phyloP scores from a whole-genome alignment of 148 eudicot genomes.

The Talinum fruticosum region DNA sequence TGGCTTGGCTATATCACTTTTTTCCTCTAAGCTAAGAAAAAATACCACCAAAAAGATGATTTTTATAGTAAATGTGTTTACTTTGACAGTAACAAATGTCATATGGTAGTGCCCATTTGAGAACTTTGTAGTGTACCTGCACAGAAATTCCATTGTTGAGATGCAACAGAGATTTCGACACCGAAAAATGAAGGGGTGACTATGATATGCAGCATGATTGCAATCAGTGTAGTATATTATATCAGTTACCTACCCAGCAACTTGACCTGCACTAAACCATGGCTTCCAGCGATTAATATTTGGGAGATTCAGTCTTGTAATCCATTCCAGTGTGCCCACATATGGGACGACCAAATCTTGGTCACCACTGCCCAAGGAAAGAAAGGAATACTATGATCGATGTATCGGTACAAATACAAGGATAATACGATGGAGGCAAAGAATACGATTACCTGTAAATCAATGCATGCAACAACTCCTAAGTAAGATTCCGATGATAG shows the following conservation, averaged over 20 bases:
- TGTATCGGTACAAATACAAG: no score
- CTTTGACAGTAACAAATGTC: constrained; percentile 47
- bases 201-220: no score
- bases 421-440: no score
- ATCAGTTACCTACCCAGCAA: constrained; percentile 28
- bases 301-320: constrained; percentile 18
- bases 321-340: constrained; percentile 35
- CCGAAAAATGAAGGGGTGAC: no score
- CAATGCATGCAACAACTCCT: constrained; percentile 27
- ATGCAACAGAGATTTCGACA: no score
- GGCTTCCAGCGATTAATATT: constrained; percentile 30
- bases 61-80: neutral
- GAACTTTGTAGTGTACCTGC: constrained; percentile 30
- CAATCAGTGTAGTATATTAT: no score
- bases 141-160: neutral
- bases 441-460: constrained; percentile 50
- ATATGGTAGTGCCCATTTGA: constrained; percentile 22
- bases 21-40: neutral
- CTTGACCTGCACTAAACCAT: constrained; percentile 33
- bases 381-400: no score
- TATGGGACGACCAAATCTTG: constrained; percentile 33
- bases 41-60: neutral
- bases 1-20: neutral
- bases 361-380: constrained; percentile 39
- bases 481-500: constrained; percentile 29